Base-by-base conservation (phyloP, 371 early-diverging fungal genomes). In the Apophysomyces trapeziformis region DNA sequence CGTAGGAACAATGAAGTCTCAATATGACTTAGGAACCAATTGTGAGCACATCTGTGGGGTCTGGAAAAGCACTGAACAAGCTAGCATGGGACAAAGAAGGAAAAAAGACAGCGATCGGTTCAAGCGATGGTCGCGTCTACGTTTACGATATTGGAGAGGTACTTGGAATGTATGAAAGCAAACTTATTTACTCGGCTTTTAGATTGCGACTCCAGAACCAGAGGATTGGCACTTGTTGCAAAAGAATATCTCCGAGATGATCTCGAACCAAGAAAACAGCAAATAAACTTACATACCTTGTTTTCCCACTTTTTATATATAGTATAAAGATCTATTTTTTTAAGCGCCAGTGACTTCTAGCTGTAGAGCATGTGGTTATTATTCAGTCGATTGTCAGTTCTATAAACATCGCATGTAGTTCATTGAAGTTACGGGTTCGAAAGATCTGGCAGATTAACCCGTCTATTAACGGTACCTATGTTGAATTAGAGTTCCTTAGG, bases 101-200 rank as follows among this genome's bases (percentile, higher is more conserved):
- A 13, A 86, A 83, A 68, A 86, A 86, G 68, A 89, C 90, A 4
- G 93, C 92, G 2, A 79, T 93, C 18, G 97, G 96, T n/a, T 87
- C 93, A 21, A 88, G 89, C 38, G 96, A 97, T 77, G 97, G 96
- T 0, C 82, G 84, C 45, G 84, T 95, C n/a, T 90, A 90, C 69
- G 85, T 96, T 5, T 95, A 95, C 76, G 97, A 97, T 66, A 86
- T 95, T 65, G 96, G 95, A 63, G 94, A 94, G 85, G 91, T 93
- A 84, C 66, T 65, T 44, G 26, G 41, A 26, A 16, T 41, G 26
- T 13, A 3, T n/a, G 56, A 1, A 37, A 43, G 6, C 14, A 18
- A 35, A 36, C 21, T 38, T 47, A n/a, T 54, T 45, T 35, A 36
- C 43, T 32, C 43, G 54, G 38, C 41, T 47, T 50, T 60, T 71